phyloP scores from a whole-genome alignment of 2,329 filamentous ascomycete genomes.

The Alternaria arbusti region DNA sequence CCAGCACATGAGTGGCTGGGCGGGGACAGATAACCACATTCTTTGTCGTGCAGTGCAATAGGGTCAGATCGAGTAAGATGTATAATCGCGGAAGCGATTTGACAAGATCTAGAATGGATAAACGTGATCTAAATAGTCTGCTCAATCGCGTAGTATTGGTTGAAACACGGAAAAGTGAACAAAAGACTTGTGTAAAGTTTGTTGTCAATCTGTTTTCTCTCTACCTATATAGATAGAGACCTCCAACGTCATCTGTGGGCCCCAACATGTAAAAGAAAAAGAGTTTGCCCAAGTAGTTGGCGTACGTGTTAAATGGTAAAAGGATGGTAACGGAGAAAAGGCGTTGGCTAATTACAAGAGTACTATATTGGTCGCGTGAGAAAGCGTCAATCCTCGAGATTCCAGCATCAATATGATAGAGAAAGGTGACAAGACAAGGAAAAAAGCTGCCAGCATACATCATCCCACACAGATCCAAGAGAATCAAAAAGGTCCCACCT shows the following conservation, averaged over 20 bases:
- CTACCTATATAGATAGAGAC: not conserved
- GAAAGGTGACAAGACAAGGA: not conserved
- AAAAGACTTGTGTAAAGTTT: not conserved
- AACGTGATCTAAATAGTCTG: not conserved
- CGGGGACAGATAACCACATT: too few species aligned
- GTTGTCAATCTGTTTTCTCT: not conserved
- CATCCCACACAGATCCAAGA: not conserved
- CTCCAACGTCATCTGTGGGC: not conserved
- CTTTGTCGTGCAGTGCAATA: not conserved
- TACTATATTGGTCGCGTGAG: constrained; percentile 6
- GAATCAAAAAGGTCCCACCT: not conserved
- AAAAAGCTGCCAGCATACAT: constrained; percentile 2
- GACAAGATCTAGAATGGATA: not conserved
- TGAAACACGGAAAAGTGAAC: not conserved
- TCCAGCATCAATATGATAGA: not conserved
- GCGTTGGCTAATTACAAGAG: constrained; percentile 11
- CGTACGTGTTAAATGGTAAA: not conserved
- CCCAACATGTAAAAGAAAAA: not conserved
- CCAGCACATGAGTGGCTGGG: not conserved
- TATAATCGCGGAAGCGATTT: not conserved
- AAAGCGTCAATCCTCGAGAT: constrained; percentile 3
- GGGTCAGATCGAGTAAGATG: not conserved
- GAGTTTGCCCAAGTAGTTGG: not conserved
- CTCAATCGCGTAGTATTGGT: not conserved
- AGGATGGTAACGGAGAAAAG: not conserved